Evolutionary conservation across 2,329 filamentous ascomycete genomes (phyloP).

Genomic region (Fusarium nurragi): DNA sequence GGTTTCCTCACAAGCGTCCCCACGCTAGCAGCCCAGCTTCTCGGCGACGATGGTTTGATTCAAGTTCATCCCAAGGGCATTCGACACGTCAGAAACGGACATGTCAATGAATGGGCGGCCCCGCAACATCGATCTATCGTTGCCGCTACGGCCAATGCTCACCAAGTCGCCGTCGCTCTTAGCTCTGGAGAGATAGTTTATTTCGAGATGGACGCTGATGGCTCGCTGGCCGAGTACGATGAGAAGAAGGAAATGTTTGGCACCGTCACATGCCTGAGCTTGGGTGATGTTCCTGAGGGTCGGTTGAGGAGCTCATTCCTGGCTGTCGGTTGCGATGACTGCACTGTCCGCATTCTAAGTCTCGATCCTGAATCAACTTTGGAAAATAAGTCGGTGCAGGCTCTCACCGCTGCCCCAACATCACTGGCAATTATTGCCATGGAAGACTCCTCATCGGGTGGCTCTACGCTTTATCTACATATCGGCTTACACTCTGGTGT

Average conservation of each 20-base stretch:
- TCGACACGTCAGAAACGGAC: constrained; percentile 81
- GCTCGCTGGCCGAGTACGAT: constrained; percentile 90
- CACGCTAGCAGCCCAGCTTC: constrained; percentile 90
- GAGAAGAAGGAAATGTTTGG: constrained; percentile 95
- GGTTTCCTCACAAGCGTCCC: constrained; percentile 89
- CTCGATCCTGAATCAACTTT: constrained; percentile 89
- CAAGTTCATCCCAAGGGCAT: constrained; percentile 98
- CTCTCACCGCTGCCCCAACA: constrained; percentile 88
- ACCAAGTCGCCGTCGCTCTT: constrained; percentile 91
- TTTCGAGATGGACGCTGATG: constrained; percentile 95
- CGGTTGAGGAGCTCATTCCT: constrained; percentile 89
- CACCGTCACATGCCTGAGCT: constrained; percentile 92
- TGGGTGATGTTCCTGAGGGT: constrained; percentile 92
- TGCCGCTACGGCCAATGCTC: constrained; percentile 89
- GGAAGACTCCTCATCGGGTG: constrained; percentile 90
- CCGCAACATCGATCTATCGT: constrained; percentile 96
- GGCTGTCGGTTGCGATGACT: constrained; percentile 96
- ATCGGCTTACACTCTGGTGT: constrained; percentile 96
- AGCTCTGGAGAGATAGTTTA: constrained; percentile 98
- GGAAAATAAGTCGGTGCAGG: constrained; percentile 94
- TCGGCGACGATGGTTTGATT: constrained; percentile 90
- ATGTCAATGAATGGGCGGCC: constrained; percentile 91
- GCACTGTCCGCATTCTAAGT: constrained; percentile 91
- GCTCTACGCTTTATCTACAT: constrained; percentile 90
- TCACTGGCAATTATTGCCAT: constrained; percentile 92